Conservation (phyloP, 768 basidiomycete genomes). For the Termitomyces sp. region DNA sequence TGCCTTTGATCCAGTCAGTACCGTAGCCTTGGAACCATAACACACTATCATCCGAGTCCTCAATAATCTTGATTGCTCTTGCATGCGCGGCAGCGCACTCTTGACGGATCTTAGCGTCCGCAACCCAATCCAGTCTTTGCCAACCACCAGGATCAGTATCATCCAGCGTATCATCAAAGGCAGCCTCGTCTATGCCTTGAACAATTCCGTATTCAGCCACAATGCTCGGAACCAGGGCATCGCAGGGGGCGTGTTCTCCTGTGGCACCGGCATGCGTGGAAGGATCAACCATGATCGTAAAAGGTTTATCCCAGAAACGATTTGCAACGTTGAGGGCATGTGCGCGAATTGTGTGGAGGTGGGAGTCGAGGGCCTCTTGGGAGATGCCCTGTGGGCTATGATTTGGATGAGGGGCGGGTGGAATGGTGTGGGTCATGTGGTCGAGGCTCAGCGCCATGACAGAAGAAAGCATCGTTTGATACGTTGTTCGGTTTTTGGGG, state of each 20-base stretch:
- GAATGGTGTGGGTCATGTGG: constrained; percentile 47
- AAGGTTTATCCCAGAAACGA: constrained; percentile 87
- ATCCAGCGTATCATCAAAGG: constrained; percentile 25
- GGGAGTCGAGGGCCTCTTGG: constrained; percentile 51
- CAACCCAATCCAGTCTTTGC: constrained; percentile 70
- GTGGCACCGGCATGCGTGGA: constrained; percentile 80
- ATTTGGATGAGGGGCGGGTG: constrained; percentile 19
- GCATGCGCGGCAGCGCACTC: constrained; percentile 55
- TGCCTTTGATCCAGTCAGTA: constrained; percentile 76
- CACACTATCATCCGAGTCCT: constrained; percentile 79
- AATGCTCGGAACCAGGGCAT: constrained; percentile 86
- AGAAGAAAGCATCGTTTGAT: constrained; percentile 64
- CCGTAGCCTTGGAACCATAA: constrained; percentile 83
- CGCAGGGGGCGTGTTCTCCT: constrained; percentile 89
- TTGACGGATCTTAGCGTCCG: constrained; percentile 48
- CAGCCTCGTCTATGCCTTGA: constrained; percentile 51
- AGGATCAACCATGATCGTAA: constrained; percentile 78
- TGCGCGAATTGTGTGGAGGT: constrained; percentile 68
- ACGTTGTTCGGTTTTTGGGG: constrained; percentile 50
- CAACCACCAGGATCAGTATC: constrained; percentile 29
- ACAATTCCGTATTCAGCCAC: constrained; percentile 78
- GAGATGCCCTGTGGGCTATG: constrained; percentile 25
- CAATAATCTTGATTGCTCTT: constrained; percentile 52
- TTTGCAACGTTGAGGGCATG: constrained; percentile 60
- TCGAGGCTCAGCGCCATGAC: constrained; percentile 82